These are phyloP conservation scores for Penicillium cosmopolitanum DNA, from an alignment of 495 filamentous ascomycete species.

Conservation along the genomic window DNA sequence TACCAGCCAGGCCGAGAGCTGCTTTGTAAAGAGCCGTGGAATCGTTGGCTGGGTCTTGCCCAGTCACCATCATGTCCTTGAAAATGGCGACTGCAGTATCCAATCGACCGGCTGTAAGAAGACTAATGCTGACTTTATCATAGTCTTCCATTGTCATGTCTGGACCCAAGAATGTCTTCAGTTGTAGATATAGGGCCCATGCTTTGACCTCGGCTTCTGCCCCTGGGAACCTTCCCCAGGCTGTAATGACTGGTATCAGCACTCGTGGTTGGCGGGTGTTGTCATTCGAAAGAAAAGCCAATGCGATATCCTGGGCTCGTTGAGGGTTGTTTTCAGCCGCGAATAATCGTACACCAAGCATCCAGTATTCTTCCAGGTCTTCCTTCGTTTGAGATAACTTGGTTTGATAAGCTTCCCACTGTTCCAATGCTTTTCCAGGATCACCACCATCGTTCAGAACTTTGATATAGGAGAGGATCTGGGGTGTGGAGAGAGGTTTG, in stretches of 20 bases:
- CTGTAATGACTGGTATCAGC: conserved; percentile 65
- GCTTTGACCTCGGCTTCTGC: conserved; percentile 55
- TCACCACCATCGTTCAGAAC: conserved; percentile 64
- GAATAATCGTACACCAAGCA: conserved; percentile 71
- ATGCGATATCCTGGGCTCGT: conserved; percentile 64
- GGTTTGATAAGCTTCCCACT: conserved; percentile 63
- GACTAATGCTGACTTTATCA: conserved; percentile 65
- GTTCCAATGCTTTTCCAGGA: conserved; percentile 60
- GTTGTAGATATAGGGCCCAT: conserved; percentile 67
- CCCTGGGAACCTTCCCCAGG: conserved; percentile 39
- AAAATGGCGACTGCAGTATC: conserved; percentile 73
- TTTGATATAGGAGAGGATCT: conserved; percentile 67
- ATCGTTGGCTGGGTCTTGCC: conserved; percentile 51
- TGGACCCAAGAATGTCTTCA: conserved; percentile 61
- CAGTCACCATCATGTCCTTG: conserved; percentile 82
- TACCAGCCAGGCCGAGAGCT: conserved; percentile 46
- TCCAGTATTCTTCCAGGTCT: conserved; percentile 60
- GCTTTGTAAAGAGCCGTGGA: conserved; percentile 53
- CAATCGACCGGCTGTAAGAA: conserved; percentile 60
- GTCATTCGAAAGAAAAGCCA: conserved; percentile 57
- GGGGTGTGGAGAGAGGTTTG: conserved; percentile 52
- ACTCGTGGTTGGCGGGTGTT: conserved; percentile 57
- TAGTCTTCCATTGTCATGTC: conserved; percentile 76
- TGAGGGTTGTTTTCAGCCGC: conserved; percentile 60
- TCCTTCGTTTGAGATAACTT: conserved; percentile 57